Evolutionary conservation across 2,329 filamentous ascomycete genomes (phyloP), one percentile per base, ranked within the genome.

Genomic region (Diaporthe capsici): DNA sequence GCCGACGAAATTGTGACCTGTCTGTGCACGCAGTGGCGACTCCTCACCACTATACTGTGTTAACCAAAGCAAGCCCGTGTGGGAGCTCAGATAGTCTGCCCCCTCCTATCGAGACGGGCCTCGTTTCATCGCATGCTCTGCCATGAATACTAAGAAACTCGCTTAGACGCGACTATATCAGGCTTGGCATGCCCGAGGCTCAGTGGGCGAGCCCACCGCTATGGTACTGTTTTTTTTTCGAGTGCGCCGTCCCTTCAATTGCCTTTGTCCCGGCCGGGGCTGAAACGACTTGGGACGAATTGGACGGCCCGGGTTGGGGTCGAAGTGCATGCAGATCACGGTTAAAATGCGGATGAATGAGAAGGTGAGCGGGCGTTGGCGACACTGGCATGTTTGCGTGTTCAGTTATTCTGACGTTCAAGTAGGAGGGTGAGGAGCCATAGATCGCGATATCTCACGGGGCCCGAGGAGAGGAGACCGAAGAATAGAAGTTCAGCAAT

Each of bases 121-220:
- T n/a, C 22, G 55, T 72, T 75, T 75, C 67, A 72, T 75, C 72
- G 49, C 57, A 44, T 37, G 58, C 25, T 72, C 55, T 72, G 55
- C 70, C 44, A 37, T 60, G 44, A 61, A 47, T 60, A 22, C 39
- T 20, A 28, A 72, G 70, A 58, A 72, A 60, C 44, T 60, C 70
- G 57, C 53, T 72, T 72, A 60, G 70, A 51, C 57, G 57, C 47
- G 20, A 28, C 65, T 55, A 70, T 53, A 34, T 42, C 49, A 42
- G 49, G 65, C 49, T 70, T 61, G 55, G 55, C 70, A 72, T 49
- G 20, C 22, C 55, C 49, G 37, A 47, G 51, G 51, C 51, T 44
- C 6, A 7, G n/a, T 37, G 28, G 61, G 34, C 25, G 49, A 70
- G 65, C 49, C 65, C 65, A 25, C 65, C 65, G 65, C 49, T 51